Percentiles rank a stretch among this genome's conserved stretches.
These are phyloP conservation scores for Suillus americanus DNA, from an alignment of 768 basidiomycete genomes.

Conservation along the genomic window DNA sequence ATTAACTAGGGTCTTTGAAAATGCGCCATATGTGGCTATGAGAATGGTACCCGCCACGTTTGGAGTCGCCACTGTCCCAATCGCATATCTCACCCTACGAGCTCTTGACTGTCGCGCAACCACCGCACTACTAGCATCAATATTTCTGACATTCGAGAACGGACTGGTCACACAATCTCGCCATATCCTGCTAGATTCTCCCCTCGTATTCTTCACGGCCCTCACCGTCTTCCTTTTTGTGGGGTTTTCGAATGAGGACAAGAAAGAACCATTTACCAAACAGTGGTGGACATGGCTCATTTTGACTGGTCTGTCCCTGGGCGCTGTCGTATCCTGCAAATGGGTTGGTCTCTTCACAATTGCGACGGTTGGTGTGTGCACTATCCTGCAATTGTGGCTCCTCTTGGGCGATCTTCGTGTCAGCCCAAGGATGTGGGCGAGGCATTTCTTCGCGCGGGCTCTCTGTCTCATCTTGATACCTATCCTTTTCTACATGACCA, in stretches of 20 bases:
- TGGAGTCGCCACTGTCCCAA: constrained; percentile 85
- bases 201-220: constrained; percentile 97
- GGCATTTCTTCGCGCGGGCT: constrained; percentile 88
- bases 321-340: constrained; percentile 92
- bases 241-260: constrained; percentile 91
- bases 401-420: constrained; percentile 87
- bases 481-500: constrained; percentile 87
- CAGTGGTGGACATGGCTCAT: constrained; percentile 93
- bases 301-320: constrained; percentile 85
- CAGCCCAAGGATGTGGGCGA: constrained; percentile 68
- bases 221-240: constrained; percentile 85
- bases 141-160: constrained; percentile 96
- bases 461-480: constrained; percentile 88
- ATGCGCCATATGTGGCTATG: constrained; percentile 96
- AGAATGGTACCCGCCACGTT: constrained; percentile 90
- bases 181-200: constrained; percentile 95
- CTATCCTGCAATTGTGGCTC: constrained; percentile 83
- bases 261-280: constrained; percentile 75
- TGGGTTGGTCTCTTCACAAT: constrained; percentile 99
- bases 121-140: constrained; percentile 85
- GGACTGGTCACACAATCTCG: constrained; percentile 94
- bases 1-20: constrained; percentile 65
- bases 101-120: constrained; percentile 89
- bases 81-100: constrained; percentile 92
- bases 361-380: constrained; percentile 86